Evolutionary conservation across 2,329 filamentous ascomycete species (phyloP).

Genomic region (Leptosphaerulina australis): DNA sequence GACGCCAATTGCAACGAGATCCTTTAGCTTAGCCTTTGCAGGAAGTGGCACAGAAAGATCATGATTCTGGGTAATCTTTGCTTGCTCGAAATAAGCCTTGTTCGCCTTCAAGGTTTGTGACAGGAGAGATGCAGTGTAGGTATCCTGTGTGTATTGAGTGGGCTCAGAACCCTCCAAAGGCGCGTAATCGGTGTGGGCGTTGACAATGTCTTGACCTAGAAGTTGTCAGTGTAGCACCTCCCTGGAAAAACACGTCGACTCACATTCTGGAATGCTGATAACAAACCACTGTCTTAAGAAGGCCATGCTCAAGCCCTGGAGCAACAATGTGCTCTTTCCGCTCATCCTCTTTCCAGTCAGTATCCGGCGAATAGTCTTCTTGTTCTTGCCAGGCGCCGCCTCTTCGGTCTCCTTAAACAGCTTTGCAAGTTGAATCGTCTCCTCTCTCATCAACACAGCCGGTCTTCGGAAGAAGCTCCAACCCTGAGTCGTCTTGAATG

Average conservation of each 20-base stretch:
- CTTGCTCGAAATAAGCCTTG: constrained; percentile 62
- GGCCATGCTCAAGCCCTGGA: constrained; percentile 83
- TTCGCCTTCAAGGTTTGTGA: constrained; percentile 76
- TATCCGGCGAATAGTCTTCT: constrained; percentile 67
- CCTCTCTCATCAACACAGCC: constrained; percentile 75
- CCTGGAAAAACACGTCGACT: constrained; percentile 28
- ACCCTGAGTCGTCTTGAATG: constrained; percentile 87
- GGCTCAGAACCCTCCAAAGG: constrained; percentile 64
- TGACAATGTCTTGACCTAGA: constrained; percentile 78
- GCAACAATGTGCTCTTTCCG: constrained; percentile 85
- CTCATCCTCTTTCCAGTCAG: constrained; percentile 74
- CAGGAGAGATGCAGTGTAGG: constrained; percentile 77
- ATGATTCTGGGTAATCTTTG: constrained; percentile 60
- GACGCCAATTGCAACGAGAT: constrained; percentile 71
- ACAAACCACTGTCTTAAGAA: constrained; percentile 87
- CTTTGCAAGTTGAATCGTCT: constrained; percentile 74
- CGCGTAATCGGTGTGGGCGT: constrained; percentile 79
- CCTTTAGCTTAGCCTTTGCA: constrained; percentile 65
- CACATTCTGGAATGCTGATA: constrained; percentile 87
- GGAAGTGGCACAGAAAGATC: constrained; percentile 66
- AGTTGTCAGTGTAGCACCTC: constrained; percentile 21
- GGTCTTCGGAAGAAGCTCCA: constrained; percentile 88
- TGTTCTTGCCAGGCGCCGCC: constrained; percentile 56
- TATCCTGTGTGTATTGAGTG: constrained; percentile 74
- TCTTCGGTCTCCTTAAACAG: constrained; percentile 59